A percentile compares a stretch with the other conserved stretches of the same genome.
Evolutionary conservation across 164 flowering plant species (phyloP).

Genomic region (Nelumbo lutea): DNA sequence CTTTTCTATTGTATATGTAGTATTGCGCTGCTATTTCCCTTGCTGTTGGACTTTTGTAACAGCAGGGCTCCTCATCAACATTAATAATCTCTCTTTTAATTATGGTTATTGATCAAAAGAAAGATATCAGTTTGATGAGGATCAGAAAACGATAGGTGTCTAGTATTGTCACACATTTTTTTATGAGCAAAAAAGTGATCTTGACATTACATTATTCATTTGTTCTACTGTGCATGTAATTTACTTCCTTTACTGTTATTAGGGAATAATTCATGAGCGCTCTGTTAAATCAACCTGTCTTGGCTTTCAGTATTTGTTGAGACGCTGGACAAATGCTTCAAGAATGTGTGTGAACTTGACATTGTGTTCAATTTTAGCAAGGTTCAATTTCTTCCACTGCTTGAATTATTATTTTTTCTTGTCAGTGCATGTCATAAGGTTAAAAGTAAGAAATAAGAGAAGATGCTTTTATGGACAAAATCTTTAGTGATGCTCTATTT

Average conservation of each 20-base stretch:
- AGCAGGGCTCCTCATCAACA: too few species aligned
- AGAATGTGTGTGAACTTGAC: conserved; percentile 95
- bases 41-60: too few species aligned
- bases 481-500: background rate
- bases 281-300: conserved; percentile 6
- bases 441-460: background rate
- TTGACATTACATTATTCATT: too few species aligned
- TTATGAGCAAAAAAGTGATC: too few species aligned
- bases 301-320: conserved; percentile 83
- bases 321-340: conserved; percentile 94
- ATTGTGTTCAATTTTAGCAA: conserved; percentile 82
- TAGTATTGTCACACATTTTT: too few species aligned
- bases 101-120: too few species aligned
- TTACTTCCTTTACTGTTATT: background rate
- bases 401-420: background rate
- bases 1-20: too few species aligned
- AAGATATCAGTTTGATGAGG: too few species aligned
- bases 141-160: too few species aligned
- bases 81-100: too few species aligned
- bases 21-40: too few species aligned
- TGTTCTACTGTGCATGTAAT: background rate
- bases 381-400: conserved; percentile 36
- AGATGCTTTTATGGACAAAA: background rate
- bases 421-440: background rate
- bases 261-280: background rate